Conservation (phyloP, 495 filamentous ascomycete species). For the Aspergillus panamensis region DNA sequence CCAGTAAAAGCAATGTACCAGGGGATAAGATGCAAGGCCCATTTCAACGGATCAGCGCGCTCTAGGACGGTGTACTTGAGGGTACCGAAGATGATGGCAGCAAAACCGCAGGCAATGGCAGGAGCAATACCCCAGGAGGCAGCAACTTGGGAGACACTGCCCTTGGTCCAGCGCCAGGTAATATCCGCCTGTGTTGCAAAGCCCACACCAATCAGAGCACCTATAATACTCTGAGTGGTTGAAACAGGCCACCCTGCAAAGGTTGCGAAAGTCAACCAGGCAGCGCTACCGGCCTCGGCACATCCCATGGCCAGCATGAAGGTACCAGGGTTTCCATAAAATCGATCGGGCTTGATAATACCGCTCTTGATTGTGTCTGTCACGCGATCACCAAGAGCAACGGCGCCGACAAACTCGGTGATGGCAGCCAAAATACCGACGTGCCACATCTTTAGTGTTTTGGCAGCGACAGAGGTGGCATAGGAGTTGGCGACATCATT, state of each 20-base stretch:
- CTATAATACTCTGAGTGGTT: conserved; percentile 63
- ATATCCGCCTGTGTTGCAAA: conserved; percentile 55
- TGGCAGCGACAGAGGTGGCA: conserved; percentile 39
- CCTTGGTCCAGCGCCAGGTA: conserved; percentile 52
- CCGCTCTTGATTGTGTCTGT: conserved; percentile 66
- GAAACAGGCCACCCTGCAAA: conserved; percentile 20
- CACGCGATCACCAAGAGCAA: conserved; percentile 61
- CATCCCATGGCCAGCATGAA: conserved; percentile 29
- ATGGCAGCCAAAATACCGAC: conserved; percentile 34
- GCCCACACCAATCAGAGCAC: conserved; percentile 61
- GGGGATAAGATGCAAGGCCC: conserved; percentile 56
- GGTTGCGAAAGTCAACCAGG: conserved; percentile 21
- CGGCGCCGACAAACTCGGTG: conserved; percentile 55
- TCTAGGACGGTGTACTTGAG: conserved; percentile 62
- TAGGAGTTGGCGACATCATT: conserved; percentile 48
- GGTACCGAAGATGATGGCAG: conserved; percentile 58
- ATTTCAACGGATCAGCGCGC: conserved; percentile 54
- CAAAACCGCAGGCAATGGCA: conserved; percentile 54
- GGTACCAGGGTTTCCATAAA: conserved; percentile 37
- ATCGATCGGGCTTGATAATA: conserved; percentile 54
- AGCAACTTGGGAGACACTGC: conserved; percentile 56
- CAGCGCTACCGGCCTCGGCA: conserved; percentile 21
- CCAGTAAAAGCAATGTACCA: conserved; percentile 60
- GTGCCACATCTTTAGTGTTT: conserved; percentile 38
- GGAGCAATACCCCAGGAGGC: conserved; percentile 63